Base-by-base conservation (phyloP, 2,329 filamentous ascomycete genomes). In the Sporothrix globosa region DNA sequence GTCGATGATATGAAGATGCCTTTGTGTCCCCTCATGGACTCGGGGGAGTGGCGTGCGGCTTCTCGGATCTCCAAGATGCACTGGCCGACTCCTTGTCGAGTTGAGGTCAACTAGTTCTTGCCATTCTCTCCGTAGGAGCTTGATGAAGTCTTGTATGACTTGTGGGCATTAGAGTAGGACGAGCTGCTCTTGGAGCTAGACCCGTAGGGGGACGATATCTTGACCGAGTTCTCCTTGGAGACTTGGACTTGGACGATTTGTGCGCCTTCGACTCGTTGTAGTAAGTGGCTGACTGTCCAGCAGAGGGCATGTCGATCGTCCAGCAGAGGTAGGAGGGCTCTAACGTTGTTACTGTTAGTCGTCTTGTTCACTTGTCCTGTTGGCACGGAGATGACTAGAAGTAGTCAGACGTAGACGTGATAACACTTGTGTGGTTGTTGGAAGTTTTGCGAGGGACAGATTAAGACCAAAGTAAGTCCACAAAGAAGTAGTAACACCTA, bases 161-260 rank as follows among this genome's bases (percentile, higher is more conserved):
- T 46, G 58, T 63, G 58, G 21, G 39, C 39, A 11, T 63, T 63
- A 5, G 14, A 46, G 39, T 27, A 6, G 6, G 39, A 63, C 14
- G 39, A 27, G n/a, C 39, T 44, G 6, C 39, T 46, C 39, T 46
- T 46, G 39, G 58, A 63, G 58, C 39, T 46, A 0, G 58, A 46
- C 4, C 21, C 21, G 13, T 13, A 46, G 39, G 17, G 58, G 41
- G 39, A 46, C 21, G 58, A 63, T 9, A 46, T 46, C 13, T 27
- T 24, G 58, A 63, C 58, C 41, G 58, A 27, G 39, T 63, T 63
- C n/a, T 63, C 39, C n/a, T 27, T 46, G n/a, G 21, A 27, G 39
- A 46, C 5, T 24, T 46, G 39, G 39, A 46, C 4, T 27, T 61
- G 13, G 39, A 46, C 21, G 5, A 27, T 4, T 27, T 63, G 13